Evolutionary conservation across 2,329 filamentous ascomycete genomes (phyloP).

Genomic region (Colletotrichum noveboracense): DNA sequence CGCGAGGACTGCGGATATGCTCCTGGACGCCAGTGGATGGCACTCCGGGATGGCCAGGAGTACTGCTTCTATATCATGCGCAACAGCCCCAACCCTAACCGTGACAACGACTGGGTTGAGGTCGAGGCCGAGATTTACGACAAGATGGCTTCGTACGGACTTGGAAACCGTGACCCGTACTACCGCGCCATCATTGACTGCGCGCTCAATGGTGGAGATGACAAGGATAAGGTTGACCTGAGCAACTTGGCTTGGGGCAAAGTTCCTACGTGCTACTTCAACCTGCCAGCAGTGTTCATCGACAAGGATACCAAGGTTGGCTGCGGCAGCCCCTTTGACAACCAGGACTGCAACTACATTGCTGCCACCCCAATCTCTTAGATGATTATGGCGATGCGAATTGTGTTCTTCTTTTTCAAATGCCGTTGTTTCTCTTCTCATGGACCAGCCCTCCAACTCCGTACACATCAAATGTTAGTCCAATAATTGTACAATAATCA

Average conservation of each 20-base stretch:
- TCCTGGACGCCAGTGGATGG: neutral
- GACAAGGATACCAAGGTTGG: neutral
- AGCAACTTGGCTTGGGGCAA: neutral
- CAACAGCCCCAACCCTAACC: neutral
- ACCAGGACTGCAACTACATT: neutral
- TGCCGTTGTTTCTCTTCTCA: neutral
- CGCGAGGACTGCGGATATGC: neutral
- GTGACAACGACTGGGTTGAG: constrained; percentile 2
- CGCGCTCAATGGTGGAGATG: neutral
- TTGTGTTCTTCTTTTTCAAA: accelerated
- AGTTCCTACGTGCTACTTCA: neutral
- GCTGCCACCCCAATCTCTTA: neutral
- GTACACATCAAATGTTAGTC: neutral
- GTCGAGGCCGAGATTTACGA: neutral
- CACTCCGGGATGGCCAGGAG: neutral
- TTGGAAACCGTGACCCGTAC: neutral
- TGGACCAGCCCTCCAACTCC: accelerated
- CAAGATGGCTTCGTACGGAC: neutral
- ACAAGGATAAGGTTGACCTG: neutral
- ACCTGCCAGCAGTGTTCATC: constrained; percentile 3
- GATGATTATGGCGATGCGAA: neutral
- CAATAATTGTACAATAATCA: neutral
- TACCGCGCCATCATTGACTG: neutral
- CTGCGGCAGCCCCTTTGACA: neutral
- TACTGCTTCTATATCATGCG: constrained; percentile 14